Evolutionary conservation across 2,329 filamentous ascomycete genomes (phyloP).

Genomic region (Trichoderma oligosporum): DNA sequence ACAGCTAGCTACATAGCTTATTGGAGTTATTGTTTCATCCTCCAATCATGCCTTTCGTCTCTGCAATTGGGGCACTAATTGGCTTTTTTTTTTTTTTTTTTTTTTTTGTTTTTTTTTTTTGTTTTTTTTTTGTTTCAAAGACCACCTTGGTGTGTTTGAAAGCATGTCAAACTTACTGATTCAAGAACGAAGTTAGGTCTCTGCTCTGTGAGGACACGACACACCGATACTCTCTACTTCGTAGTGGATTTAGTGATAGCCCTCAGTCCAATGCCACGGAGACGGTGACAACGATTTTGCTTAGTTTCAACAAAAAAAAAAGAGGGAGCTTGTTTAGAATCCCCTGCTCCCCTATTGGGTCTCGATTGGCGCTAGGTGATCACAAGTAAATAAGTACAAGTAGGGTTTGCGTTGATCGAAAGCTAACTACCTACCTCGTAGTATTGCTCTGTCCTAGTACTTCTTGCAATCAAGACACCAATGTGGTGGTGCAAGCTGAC

Average conservation of each 20-base stretch:
- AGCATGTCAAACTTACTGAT: neutral
- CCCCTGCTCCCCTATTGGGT: neutral
- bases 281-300: constrained; percentile 4
- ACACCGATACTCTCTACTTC: neutral
- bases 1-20: constrained; percentile 1
- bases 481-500: no score
- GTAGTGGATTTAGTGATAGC: constrained; percentile 7
- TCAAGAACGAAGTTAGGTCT: neutral
- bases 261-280: constrained; percentile 6
- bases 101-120: neutral
- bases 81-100: neutral
- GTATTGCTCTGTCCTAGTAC: no score
- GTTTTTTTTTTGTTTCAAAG: neutral
- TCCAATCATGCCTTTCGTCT: neutral
- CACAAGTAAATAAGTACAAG: no score
- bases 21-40: neutral
- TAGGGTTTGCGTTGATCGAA: no score
- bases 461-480: no score
- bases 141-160: neutral
- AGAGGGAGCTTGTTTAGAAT: neutral
- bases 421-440: no score
- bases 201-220: neutral
- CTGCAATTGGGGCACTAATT: neutral
- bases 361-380: neutral
- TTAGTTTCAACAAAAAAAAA: neutral